Evolutionary conservation across 169 alveolate genomes (phyloP).

Genomic region (Cryptosporidium sp.): DNA sequence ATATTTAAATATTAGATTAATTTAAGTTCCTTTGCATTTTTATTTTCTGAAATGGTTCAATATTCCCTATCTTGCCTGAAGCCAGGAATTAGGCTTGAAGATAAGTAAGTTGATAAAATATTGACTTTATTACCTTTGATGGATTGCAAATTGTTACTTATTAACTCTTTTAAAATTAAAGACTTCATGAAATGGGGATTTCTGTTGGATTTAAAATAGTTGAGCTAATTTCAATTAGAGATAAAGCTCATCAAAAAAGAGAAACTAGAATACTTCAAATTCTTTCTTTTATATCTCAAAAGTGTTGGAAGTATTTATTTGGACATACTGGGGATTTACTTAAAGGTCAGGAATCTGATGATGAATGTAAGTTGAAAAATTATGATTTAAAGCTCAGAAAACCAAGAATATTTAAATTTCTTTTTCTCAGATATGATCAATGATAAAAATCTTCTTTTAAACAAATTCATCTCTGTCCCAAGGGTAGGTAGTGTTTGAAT

Average conservation of each 20-base stretch:
- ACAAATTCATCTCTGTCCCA: conserved; percentile 82
- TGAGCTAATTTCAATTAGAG: conserved; percentile 80
- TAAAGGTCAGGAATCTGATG: conserved; percentile 84
- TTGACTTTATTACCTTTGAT: no score
- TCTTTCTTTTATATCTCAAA: conserved; percentile 82
- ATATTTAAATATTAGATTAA: conserved; percentile 75
- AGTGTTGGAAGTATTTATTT: conserved; percentile 83
- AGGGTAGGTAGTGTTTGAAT: conserved; percentile 58
- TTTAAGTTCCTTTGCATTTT: conserved; percentile 82
- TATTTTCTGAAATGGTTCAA: conserved; percentile 85
- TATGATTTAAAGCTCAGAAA: background rate
- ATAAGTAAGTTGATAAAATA: conserved; percentile 71
- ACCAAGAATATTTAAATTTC: background rate
- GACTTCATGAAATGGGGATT: conserved; percentile 85
- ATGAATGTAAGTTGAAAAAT: conserved; percentile 79
- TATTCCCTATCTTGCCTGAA: conserved; percentile 82
- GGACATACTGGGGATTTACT: conserved; percentile 86
- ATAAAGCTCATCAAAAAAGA: conserved; percentile 80
- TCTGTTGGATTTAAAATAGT: conserved; percentile 84
- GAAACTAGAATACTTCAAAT: conserved; percentile 81
- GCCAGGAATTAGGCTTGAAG: conserved; percentile 84
- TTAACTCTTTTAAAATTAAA: background rate
- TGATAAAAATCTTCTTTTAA: conserved; percentile 82
- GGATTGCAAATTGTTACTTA: background rate
- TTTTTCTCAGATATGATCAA: conserved; percentile 80